Conservation (phyloP, 2,329 filamentous ascomycete species). For the Diatrype stigma region DNA sequence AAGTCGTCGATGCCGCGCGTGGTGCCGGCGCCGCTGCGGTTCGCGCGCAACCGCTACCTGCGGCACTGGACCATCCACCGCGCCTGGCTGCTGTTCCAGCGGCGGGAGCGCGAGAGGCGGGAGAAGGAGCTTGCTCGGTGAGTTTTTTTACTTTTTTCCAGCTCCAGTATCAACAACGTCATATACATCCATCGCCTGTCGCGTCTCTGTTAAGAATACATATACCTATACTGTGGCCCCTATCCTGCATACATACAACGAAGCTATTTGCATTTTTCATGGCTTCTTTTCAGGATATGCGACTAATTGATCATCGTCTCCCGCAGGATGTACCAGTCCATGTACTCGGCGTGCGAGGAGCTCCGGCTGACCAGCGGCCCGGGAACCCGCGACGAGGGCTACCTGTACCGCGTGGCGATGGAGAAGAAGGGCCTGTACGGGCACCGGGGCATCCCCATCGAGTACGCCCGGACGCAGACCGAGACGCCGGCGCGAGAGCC, state of each 20-base stretch:
- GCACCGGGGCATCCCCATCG: conserved; percentile 73
- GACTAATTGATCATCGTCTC: too few species aligned
- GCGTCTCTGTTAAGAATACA: not conserved
- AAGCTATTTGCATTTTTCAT: conserved; percentile 1
- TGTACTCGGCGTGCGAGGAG: conserved; percentile 82
- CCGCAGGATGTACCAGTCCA: conserved; percentile 64
- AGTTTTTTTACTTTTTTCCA: conserved; percentile 30
- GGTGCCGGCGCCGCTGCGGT: conserved; percentile 69
- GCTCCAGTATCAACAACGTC: too few species aligned
- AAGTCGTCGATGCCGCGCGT: conserved; percentile 45
- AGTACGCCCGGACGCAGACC: conserved; percentile 82
- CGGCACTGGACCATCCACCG: conserved; percentile 99
- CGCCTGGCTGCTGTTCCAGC: conserved; percentile 80
- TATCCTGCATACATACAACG: not conserved
- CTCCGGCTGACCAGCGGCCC: conserved; percentile 60
- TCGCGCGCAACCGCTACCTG: conserved; percentile 80
- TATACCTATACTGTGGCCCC: not conserved
- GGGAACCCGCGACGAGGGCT: conserved; percentile 57
- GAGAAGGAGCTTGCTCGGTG: conserved; percentile 68
- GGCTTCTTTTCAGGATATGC: too few species aligned
- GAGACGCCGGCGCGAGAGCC: conserved; percentile 73
- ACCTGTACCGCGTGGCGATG: conserved; percentile 83
- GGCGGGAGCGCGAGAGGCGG: conserved; percentile 59
- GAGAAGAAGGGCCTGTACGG: conserved; percentile 82
- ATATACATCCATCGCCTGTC: too few species aligned